Base-by-base conservation (phyloP, 768 basidiomycete species). In the Trametes punicea region DNA sequence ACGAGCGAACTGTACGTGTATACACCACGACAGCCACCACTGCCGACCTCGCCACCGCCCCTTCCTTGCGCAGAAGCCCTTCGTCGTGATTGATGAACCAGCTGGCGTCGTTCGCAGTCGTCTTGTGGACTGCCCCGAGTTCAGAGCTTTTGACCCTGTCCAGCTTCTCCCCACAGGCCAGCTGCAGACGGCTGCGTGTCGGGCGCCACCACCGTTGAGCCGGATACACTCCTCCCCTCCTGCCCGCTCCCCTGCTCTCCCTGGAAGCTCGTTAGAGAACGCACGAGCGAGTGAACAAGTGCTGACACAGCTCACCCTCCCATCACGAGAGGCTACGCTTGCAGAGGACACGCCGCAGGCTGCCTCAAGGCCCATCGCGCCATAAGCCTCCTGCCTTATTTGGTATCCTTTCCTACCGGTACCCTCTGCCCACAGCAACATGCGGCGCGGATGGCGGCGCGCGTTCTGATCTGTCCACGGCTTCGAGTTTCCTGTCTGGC, bases 281-380 rank as follows among this genome's bases (percentile, higher is more conserved):
- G 21, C 48, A 11, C 23, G 11, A 45, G 34, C 23, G 40, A 50
- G 48, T 36, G 55, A 46, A 21, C 45, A 42, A 45, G 31, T 39
- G 61, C 57, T 58, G 44, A 62, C 61, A 52, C 25, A 62, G 48
- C 44, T 46, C 50, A 33, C 10, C 29, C n/a, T 27, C 39, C 40
- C 23, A 50, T 62, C 61, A 62, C 61, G 61, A 46, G 61, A 52
- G 23, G 42, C 53, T 36, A 45, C 52, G 46, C 44, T 10, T 47
- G 25, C 46, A 54, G 45, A 31, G 34, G 41, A 42, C 46, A 47
- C 51, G 41, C 47, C 41, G 44, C 51, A 41, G 50, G 31, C 51
- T 51, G 58, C 62, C 62, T 63, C 62, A 56, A 63, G 62, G 62
- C 62, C 16, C 55, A 60, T 63, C 44, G 61, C 53, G 55, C 62